Base-by-base conservation (phyloP, 2,329 filamentous ascomycete genomes). In the Chaetomiaceae sp. region DNA sequence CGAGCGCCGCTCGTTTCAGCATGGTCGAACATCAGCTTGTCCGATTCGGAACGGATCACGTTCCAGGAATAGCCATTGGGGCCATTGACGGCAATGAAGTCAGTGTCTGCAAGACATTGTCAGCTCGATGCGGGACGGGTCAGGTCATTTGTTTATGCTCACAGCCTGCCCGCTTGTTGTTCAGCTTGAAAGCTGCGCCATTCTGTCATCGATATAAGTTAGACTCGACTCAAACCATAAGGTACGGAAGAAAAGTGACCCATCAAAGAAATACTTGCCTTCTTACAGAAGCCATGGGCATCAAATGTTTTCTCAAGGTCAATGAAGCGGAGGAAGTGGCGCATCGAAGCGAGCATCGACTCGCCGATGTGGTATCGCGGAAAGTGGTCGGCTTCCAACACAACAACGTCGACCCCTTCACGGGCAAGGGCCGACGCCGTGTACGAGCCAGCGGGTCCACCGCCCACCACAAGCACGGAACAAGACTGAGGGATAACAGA, bases 361-460 rank as follows among this genome's bases (percentile, higher is more conserved):
- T 72, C 69, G 2, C 70, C 69, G 38, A 71, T 67, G 51, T 72
- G 70, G 32, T 72, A 72, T 11, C 41, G 20, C 16, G 58, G 60
- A 21, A 62, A 59, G 16, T 61, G 67, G 7, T 76, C 73, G 2
- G 69, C 69, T 51, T 77, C 75, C 5, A 77, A 59, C 0, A 76
- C 36, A 2, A 77, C 72, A 13, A 63, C 61, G 44, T 75, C 70
- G 10, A 77, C 59, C 3, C 71, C 73, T 55, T 77, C 74, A 0
- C 73, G 69, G 0, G 74, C 73, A 4, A 77, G 62, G 1, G 60
- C 69, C 0, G 68, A 58, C 4, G 75, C 73, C 1, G 72, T 54
- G 50, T 75, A 77, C 0, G 75, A 76, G 3, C 75, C 73, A 0
- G 60, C 72, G 6, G 74, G 75, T 5, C 75, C 75, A 20, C 71